Base-by-base conservation (phyloP, 1,284 basidiomycete genomes). In the Moesziomyces aphidis region DNA sequence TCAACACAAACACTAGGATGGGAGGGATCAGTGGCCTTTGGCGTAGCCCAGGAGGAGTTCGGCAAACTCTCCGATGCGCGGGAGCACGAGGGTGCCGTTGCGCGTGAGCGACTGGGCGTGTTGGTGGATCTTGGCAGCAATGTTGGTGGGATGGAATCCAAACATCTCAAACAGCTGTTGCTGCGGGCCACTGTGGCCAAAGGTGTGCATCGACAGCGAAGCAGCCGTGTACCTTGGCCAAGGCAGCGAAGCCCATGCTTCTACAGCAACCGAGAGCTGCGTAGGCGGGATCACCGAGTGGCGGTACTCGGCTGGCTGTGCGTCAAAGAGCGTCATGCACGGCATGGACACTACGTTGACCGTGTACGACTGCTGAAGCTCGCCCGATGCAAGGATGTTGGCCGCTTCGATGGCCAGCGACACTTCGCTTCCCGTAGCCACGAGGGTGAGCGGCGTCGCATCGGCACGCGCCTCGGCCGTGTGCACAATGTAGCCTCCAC, bases 361-460 rank as follows among this genome's bases (percentile, higher is more conserved):
- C 87, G 91, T 93, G 86, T 50, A 50, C 5, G 26, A 19, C 15
- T n/a, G 28, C 11, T 4, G 3, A 2, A 93, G 83, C 50, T 76
- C 78, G 54, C 77, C 63, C 62, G 92, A 92, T 85, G 92, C 88
- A 67, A 88, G 88, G 82, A 89, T 89, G 84, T 88, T 88, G 61
- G 92, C 93, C 28, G 94, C 94, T 85, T 94, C 93, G 57, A 94
- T 86, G 51, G 90, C 92, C 76, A 97, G 92, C 79, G 88, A 82
- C 68, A 96, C 93, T 86, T 97, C 94, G 83, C 91, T 92, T 71
- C 95, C 94, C 67, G 90, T 91, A 81, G 91, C 91, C 79, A 96
- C 92, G 75, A 97, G 89, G 43, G 94, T 96, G 78, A 97, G 24
- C 4, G 39, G 26, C 6, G 26, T 46, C 13, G 49, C n/a, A 24